A percentile compares a stretch with the other conserved stretches of the same genome.
Evolutionary conservation across 2,329 filamentous ascomycete genomes (phyloP).

Genomic region (Beauveria sp.): DNA sequence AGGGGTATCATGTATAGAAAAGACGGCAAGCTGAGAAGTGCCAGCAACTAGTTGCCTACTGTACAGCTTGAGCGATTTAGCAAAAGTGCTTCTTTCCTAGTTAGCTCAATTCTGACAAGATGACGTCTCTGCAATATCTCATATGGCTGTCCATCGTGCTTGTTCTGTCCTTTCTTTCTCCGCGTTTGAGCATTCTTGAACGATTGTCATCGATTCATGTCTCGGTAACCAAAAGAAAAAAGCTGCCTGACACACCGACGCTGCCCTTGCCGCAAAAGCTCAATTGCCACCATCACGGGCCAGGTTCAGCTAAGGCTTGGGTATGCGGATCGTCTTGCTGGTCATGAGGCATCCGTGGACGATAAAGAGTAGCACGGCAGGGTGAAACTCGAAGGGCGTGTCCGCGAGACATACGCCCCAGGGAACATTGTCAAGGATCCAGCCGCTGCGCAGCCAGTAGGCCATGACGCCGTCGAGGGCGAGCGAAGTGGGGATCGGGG

Average conservation of each 20-base stretch:
- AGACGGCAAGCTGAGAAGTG: neutral
- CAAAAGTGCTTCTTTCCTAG: neutral
- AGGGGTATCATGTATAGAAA: constrained; percentile 9
- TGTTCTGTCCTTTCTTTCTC: neutral
- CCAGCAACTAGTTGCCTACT: neutral
- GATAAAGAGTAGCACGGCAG: constrained; percentile 71
- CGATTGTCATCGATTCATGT: neutral
- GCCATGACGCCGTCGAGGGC: constrained; percentile 77
- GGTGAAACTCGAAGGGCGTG: constrained; percentile 73
- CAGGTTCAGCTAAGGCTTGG: constrained; percentile 57
- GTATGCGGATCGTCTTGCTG: constrained; percentile 89
- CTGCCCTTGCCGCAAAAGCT: neutral
- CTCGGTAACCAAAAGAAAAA: neutral
- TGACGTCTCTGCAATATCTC: neutral
- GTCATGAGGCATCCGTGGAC: constrained; percentile 92
- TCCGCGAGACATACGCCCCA: constrained; percentile 62
- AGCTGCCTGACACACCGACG: neutral
- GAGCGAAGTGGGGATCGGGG: constrained; percentile 87
- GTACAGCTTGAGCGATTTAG: neutral
- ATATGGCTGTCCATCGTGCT: neutral
- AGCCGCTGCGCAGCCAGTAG: constrained; percentile 77
- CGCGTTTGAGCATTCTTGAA: neutral
- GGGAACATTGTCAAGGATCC: constrained; percentile 73
- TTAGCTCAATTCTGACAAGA: neutral
- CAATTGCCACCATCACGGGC: neutral